Evolutionary conservation across 352 stramenopile species (phyloP).

Genomic region (Thraustochytrium sp.): DNA sequence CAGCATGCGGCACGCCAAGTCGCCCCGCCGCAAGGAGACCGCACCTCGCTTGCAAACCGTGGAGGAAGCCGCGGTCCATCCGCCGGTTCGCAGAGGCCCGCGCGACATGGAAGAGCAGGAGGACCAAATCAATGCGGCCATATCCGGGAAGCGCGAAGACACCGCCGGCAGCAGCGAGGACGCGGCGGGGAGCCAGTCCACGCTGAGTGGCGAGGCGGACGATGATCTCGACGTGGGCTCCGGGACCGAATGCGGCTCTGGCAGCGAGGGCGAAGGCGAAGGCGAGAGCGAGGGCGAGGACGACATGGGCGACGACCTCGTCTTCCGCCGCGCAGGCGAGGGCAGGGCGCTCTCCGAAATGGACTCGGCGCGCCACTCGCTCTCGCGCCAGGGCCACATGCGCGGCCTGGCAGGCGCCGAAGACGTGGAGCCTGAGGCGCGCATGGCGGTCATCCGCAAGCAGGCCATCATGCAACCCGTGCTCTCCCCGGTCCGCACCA

Average conservation of each 20-base stretch:
- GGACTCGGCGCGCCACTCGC: not conserved
- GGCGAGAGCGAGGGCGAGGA: not conserved
- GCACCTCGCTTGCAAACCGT: too few species aligned
- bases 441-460: not conserved
- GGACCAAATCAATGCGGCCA: too few species aligned
- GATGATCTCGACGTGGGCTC: too few species aligned
- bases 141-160: too few species aligned
- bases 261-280: not conserved
- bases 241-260: not conserved
- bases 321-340: not conserved
- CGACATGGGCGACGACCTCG: not conserved
- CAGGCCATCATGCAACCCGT: not conserved
- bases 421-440: not conserved
- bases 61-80: too few species aligned
- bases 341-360: not conserved
- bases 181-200: too few species aligned
- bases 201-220: too few species aligned
- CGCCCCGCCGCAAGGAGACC: too few species aligned
- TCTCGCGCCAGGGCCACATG: not conserved
- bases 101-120: too few species aligned
- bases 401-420: too few species aligned
- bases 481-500: not conserved
- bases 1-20: not conserved
- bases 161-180: too few species aligned
- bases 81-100: too few species aligned